Percentiles rank a stretch among this genome's conserved stretches.
phyloP scores from a whole-genome alignment of 768 basidiomycete genomes.

The Daedalea quercina region DNA sequence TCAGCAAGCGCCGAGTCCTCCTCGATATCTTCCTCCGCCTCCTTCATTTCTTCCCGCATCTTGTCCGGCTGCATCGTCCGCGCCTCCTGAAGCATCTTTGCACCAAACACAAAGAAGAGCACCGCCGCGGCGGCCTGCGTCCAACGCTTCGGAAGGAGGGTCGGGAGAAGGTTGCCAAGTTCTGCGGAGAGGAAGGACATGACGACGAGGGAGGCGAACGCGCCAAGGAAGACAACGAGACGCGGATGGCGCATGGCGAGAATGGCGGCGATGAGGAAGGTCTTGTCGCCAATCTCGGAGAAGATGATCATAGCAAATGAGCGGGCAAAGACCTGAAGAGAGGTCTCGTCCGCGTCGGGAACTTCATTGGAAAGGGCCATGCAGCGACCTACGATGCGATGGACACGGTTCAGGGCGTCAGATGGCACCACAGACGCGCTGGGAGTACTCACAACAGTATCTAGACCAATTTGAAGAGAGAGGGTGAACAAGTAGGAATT shows the following conservation, averaged over 20 bases:
- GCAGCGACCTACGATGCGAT: not conserved
- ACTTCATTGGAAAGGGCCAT: conserved; percentile 12
- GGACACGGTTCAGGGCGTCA: no score
- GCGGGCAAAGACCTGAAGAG: conserved; percentile 56
- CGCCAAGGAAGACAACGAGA: conserved; percentile 79
- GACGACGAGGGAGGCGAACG: conserved; percentile 78
- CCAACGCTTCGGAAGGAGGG: conserved; percentile 64
- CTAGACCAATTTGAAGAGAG: no score
- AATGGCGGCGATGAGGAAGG: conserved; percentile 82
- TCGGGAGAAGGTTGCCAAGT: conserved; percentile 87
- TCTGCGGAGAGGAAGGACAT: conserved; percentile 94
- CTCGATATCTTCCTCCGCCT: conserved; percentile 94
- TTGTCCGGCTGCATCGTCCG: conserved; percentile 75
- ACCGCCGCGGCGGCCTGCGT: conserved; percentile 55
- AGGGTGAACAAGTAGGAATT: no score
- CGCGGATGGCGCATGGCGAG: conserved; percentile 92
- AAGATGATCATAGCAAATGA: conserved; percentile 88
- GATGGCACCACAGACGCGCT: no score
- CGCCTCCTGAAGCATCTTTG: conserved; percentile 85
- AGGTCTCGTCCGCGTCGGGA: conserved; percentile 17
- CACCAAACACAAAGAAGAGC: conserved; percentile 87
- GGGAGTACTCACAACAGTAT: no score
- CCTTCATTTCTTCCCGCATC: conserved; percentile 90
- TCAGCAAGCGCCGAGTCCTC: conserved; percentile 59
- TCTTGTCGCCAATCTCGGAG: conserved; percentile 96